Conservation (phyloP, 495 filamentous ascomycete genomes). For the Lasiosphaeria ovina region DNA sequence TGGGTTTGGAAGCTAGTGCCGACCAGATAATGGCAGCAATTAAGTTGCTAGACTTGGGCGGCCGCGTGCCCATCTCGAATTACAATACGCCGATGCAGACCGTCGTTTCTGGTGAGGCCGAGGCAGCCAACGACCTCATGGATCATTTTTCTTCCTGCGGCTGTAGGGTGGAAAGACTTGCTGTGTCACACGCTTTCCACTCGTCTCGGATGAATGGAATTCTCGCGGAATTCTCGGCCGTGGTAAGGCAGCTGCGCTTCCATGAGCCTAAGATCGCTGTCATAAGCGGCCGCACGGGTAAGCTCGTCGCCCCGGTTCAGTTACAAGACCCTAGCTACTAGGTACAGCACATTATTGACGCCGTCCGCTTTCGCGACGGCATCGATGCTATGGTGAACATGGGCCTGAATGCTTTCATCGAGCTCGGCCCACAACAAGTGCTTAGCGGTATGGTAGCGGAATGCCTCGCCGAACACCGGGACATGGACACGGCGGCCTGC, state of each 20-base stretch:
- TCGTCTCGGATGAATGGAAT: conserved; percentile 29
- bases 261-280: background rate
- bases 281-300: background rate
- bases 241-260: conserved; percentile 19
- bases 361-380: conserved; percentile 29
- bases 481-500: conserved; percentile 15
- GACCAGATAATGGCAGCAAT: background rate
- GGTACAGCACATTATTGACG: conserved; percentile 21
- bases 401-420: conserved; percentile 31
- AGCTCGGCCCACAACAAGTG: conserved; percentile 29
- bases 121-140: conserved; percentile 18
- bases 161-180: conserved; percentile 6
- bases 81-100: conserved; percentile 31
- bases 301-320: background rate
- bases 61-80: conserved; percentile 20
- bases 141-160: conserved; percentile 16
- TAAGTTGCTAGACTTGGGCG: conserved; percentile 11
- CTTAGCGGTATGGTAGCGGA: conserved; percentile 20
- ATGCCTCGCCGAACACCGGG: conserved; percentile 21
- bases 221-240: conserved; percentile 24
- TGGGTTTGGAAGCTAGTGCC: conserved; percentile 20
- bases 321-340: background rate
- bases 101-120: conserved; percentile 26
- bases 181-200: conserved; percentile 28
- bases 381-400: conserved; percentile 21